These are phyloP conservation scores for Hypholoma sublateritium DNA, from an alignment of 768 basidiomycete genomes.

Conservation along the genomic window DNA sequence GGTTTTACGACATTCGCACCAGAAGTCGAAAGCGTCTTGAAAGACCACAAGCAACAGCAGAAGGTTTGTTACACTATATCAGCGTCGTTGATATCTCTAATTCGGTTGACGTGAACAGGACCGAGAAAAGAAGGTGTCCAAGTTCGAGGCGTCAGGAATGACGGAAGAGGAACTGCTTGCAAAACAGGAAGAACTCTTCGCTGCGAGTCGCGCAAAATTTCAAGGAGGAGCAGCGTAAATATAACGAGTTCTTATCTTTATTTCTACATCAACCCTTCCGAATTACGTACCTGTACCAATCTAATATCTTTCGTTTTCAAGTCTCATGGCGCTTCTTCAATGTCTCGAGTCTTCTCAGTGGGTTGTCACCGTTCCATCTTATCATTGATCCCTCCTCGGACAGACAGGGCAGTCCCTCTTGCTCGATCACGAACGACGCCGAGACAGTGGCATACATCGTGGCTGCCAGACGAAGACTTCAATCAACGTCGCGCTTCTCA, in stretches of 20 bases:
- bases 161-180: slow-evolving; percentile 87
- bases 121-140: slow-evolving; percentile 89
- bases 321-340: slow-evolving; percentile 40
- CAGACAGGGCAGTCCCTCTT: slow-evolving; percentile 68
- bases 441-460: slow-evolving; percentile 75
- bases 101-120: slow-evolving; percentile 50
- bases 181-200: slow-evolving; percentile 90
- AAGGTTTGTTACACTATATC: slow-evolving; percentile 55
- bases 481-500: slow-evolving; percentile 6
- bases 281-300: slow-evolving; percentile 31
- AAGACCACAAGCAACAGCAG: slow-evolving; percentile 94
- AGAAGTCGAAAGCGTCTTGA: slow-evolving; percentile 90
- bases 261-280: slow-evolving; percentile 30
- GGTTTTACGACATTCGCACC: slow-evolving; percentile 90
- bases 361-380: slow-evolving; percentile 76
- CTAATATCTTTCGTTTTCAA: slow-evolving; percentile 32
- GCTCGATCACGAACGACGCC: slow-evolving; percentile 82
- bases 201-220: slow-evolving; percentile 81
- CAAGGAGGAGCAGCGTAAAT: slow-evolving; percentile 21
- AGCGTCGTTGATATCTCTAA: slow-evolving; percentile 7
- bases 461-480: slow-evolving; percentile 40
- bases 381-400: slow-evolving; percentile 26
- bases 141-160: slow-evolving; percentile 84
- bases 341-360: slow-evolving; percentile 53
- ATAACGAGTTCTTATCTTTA: slow-evolving; percentile 16